Base-by-base conservation (phyloP, 176 grass and related monocot species). In the Thinopyrum elongatum region DNA sequence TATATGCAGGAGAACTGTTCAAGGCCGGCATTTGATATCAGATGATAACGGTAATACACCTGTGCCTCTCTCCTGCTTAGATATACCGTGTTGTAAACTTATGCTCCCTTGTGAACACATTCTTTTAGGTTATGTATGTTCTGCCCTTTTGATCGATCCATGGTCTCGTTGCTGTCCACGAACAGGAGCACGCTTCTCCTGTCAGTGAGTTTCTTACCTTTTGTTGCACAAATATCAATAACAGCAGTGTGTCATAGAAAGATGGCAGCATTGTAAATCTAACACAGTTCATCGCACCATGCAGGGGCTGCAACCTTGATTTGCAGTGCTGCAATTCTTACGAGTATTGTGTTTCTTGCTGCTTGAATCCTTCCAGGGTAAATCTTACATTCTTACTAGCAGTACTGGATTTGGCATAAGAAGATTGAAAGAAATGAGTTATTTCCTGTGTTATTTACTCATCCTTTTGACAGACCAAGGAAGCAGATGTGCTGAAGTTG, bases 301-400 rank as follows among this genome's bases (percentile, higher is more conserved):
- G 9, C 91, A 98, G 97, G 79, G 94, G 97, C 57, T 98, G 97
- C 88, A 88, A 94, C 57, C 86, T 87, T 82, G 86, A 79, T 67
- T 88, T 66, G 66, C 88, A 90, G 38, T 98, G 97, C 63, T 98
- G 97, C 86, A 88, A 96, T 64, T 91, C 97, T 57, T 96, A 96
- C 77, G 97, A 99, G 85, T 96, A 94, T 86, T 98, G 94, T 66
- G 94, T 99, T 68, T 99, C 97, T 27, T 99, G 97, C 90, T 96
- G 97, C 91, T 90, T 96, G 74, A 39, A 94, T 88, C 94, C 97
- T 83, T 90, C 85, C 19, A 95, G 74, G 88, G 94, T 99, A 89
- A 85, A 69, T 58, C 55, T n/a, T 58, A 58, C 55, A 22, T 83
- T 42, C 21, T 88, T 79, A 61, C 28, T 31, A 51, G 29, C 36